Conservation (phyloP, 1,284 basidiomycete genomes). For the Xanthoconium separans region DNA sequence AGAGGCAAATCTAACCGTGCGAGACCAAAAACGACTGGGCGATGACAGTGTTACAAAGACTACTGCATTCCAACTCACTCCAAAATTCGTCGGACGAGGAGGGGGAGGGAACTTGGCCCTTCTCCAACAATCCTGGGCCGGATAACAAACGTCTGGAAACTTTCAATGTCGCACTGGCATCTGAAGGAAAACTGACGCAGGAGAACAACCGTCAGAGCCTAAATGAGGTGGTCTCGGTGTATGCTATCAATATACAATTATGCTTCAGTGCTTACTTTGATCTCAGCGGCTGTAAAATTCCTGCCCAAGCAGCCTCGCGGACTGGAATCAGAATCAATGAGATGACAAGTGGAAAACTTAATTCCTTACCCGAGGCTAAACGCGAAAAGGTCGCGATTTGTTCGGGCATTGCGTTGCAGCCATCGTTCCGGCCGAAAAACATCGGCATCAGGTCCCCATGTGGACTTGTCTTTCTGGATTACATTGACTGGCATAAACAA, state of each 20-base stretch:
- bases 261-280: conserved; percentile 43
- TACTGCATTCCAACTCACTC: conserved; percentile 14
- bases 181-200: conserved; percentile 52
- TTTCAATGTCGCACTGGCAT: conserved; percentile 49
- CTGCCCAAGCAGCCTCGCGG: conserved; percentile 57
- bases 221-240: conserved; percentile 5
- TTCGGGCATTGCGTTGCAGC: conserved; percentile 40
- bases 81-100: conserved; percentile 40
- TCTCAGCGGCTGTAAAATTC: conserved; percentile 53
- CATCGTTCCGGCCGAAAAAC: conserved; percentile 59
- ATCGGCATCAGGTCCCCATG: conserved; percentile 58
- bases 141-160: conserved; percentile 62
- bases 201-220: conserved; percentile 49
- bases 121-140: conserved; percentile 55
- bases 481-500: conserved; percentile 57
- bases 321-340: conserved; percentile 31
- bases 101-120: conserved; percentile 50
- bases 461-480: conserved; percentile 48
- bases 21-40: background rate
- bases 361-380: conserved; percentile 53
- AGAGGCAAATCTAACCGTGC: background rate
- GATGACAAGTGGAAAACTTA: background rate
- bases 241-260: background rate
- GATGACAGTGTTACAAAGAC: background rate
- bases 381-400: conserved; percentile 47